Evolutionary conservation across 805 yeast species (phyloP).

Genomic region (Candida pini): DNA sequence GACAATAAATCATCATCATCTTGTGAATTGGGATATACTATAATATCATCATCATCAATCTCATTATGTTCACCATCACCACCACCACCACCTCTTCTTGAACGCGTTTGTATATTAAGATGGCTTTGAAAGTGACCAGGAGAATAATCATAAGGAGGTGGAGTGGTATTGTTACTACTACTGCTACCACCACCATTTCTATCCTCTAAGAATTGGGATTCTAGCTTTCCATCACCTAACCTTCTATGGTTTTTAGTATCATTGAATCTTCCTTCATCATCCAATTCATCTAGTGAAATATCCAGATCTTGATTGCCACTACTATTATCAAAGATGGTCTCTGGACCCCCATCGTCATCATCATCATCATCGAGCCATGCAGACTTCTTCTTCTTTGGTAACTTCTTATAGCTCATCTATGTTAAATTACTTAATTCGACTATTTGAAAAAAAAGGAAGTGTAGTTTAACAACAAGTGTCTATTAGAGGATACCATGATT

Average conservation of each 20-base stretch:
- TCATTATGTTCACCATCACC: no score
- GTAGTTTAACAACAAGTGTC: background rate
- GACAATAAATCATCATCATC: constrained; percentile 1
- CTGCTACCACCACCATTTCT: background rate
- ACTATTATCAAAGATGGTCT: constrained; percentile 7
- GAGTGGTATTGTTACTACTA: background rate
- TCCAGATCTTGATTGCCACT: constrained; percentile 4
- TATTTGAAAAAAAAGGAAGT: background rate
- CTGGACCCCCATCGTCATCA: no score
- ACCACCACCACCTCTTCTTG: background rate
- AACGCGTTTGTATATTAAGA: no score
- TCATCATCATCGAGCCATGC: constrained; percentile 10
- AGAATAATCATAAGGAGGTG: no score
- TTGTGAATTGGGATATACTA: constrained; percentile 1
- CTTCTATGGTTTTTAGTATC: background rate
- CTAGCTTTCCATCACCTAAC: constrained; percentile 5
- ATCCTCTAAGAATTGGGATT: constrained; percentile 8
- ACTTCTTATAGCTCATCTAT: constrained; percentile 10
- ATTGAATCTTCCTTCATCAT: background rate
- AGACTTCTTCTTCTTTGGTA: constrained; percentile 6
- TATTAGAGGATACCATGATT: no score
- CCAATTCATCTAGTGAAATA: background rate
- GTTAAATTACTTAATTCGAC: background rate
- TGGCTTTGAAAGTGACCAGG: no score
- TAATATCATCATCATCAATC: constrained; percentile 3